These are phyloP conservation scores for Penicillium sp. DNA, from an alignment of 2,329 filamentous ascomycete species.

Conservation along the genomic window DNA sequence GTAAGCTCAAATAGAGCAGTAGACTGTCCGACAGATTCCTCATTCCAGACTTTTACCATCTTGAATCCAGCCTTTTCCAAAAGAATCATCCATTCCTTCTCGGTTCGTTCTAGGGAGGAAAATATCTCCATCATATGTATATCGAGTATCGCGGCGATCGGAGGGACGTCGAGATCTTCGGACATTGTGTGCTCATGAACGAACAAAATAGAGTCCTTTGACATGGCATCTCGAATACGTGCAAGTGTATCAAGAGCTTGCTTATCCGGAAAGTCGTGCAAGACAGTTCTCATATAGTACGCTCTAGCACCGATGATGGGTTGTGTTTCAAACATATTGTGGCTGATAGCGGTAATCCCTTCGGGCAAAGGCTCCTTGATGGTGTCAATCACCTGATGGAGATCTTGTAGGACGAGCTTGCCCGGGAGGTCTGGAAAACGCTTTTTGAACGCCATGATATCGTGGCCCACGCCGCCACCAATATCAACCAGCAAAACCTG, in stretches of 20 bases:
- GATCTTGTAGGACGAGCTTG: slow-evolving; percentile 39
- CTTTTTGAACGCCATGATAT: slow-evolving; percentile 29
- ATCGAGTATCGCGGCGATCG: too few relatives aligned
- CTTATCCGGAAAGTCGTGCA: slow-evolving; percentile 42
- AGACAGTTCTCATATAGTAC: slow-evolving; percentile 41
- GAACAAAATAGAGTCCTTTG: slow-evolving; percentile 11
- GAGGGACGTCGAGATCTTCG: background rate
- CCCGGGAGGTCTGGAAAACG: slow-evolving; percentile 24
- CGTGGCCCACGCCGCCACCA: slow-evolving; percentile 39
- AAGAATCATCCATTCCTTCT: slow-evolving; percentile 8
- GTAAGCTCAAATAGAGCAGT: slow-evolving; percentile 3
- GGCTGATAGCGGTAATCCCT: background rate
- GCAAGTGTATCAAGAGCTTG: slow-evolving; percentile 8
- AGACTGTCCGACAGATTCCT: background rate
- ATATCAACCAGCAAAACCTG: slow-evolving; percentile 35
- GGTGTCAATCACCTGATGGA: slow-evolving; percentile 32
- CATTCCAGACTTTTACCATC: slow-evolving; percentile 8
- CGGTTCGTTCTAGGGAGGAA: slow-evolving; percentile 10
- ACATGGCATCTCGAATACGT: slow-evolving; percentile 16
- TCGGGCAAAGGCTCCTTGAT: slow-evolving; percentile 3
- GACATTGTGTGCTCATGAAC: slow-evolving; percentile 16
- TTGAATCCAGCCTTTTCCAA: slow-evolving; percentile 8
- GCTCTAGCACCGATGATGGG: slow-evolving; percentile 42
- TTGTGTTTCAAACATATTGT: slow-evolving; percentile 29
- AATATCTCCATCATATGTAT: slow-evolving; percentile 17